Base-by-base conservation (phyloP, 2,329 filamentous ascomycete genomes). In the Talaromyces marneffei region DNA sequence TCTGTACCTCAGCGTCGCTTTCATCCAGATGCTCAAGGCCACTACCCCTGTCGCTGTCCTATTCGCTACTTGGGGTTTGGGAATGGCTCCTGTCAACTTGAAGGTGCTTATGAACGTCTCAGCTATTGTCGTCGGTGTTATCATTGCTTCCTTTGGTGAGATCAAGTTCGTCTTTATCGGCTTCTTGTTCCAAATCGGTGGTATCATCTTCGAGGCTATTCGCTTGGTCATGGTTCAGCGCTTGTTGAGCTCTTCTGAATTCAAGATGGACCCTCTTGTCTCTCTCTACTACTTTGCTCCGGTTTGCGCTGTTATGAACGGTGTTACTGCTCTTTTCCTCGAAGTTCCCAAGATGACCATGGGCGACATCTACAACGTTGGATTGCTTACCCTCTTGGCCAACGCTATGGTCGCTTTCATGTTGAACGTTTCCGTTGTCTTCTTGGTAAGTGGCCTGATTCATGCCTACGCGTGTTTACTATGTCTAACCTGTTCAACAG, bases 21-120 rank as follows among this genome's bases (percentile, higher is more conserved):
- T 97, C 77, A 97, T 97, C 72, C 93, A 97, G 83, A 97, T 97
- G 93, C 87, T 97, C 77, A 97, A 97, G 89, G 94, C 94, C 67
- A 97, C 92, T 46, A 97, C 91, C 33, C 94, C 94, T 16, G 92
- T 97, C 63, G 92, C 92, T 59, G 92, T 97, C 57, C 86, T 99
- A 40, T 78, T 97, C 67, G 89, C 91, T 42, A 91, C 91, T 67
- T 97, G 94, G 93, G 81, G 83, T 58, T 87, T 97, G 71, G 91
- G 92, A 62, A 86, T 96, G 64, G 86, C 90, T 14, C 86, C 90
- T 64, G 90, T 91, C 59, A 95, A 92, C 79, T 75, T 94, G 68
- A 92, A 87, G 80, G 89, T 91, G 54, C 88, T 99, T 70, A 84
- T 90, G 73, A 99, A 99, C 74, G 92, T 99, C 65, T 94, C 90